Evolutionary conservation across 331 rosid genomes (phyloP).

Genomic region (Pyrus hybrid): DNA sequence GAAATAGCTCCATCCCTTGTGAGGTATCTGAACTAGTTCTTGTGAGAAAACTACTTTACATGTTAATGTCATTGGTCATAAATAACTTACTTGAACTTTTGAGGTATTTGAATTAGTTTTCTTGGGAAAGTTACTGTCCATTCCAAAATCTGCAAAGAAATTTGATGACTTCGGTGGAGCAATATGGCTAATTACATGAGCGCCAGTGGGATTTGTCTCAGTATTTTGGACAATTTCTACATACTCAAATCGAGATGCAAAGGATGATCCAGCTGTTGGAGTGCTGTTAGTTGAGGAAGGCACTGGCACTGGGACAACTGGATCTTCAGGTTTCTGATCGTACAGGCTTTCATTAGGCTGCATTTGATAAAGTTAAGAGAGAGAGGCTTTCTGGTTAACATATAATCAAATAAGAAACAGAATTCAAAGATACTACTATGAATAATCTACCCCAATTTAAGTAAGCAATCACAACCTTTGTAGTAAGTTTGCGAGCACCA

Average conservation of each 20-base stretch:
- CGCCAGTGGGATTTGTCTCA: constrained; percentile 52
- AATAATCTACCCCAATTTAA: constrained; percentile 6
- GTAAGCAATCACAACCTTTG: constrained; percentile 30
- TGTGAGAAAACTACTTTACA: not conserved
- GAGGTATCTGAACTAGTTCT: not conserved
- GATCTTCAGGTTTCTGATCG: constrained; percentile 93
- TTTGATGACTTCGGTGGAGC: constrained; percentile 80
- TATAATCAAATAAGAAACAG: not conserved
- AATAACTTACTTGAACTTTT: constrained; percentile 61
- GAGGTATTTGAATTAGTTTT: constrained; percentile 51
- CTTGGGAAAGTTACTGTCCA: constrained; percentile 62
- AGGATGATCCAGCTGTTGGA: constrained; percentile 48
- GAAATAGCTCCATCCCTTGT: not conserved
- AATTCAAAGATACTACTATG: not conserved
- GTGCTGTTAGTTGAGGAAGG: constrained; percentile 36
- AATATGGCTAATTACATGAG: constrained; percentile 53
- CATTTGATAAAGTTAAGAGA: constrained; percentile 21
- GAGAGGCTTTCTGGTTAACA: not conserved
- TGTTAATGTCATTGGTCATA: not conserved
- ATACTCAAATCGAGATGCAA: constrained; percentile 90
- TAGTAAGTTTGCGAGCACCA: constrained; percentile 88
- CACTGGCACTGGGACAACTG: constrained; percentile 52
- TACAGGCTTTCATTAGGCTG: constrained; percentile 85
- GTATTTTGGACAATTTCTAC: constrained; percentile 70
- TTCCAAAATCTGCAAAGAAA: constrained; percentile 91